phyloP scores from a whole-genome alignment of 352 stramenopile species.

The Pythium myriotylum region DNA sequence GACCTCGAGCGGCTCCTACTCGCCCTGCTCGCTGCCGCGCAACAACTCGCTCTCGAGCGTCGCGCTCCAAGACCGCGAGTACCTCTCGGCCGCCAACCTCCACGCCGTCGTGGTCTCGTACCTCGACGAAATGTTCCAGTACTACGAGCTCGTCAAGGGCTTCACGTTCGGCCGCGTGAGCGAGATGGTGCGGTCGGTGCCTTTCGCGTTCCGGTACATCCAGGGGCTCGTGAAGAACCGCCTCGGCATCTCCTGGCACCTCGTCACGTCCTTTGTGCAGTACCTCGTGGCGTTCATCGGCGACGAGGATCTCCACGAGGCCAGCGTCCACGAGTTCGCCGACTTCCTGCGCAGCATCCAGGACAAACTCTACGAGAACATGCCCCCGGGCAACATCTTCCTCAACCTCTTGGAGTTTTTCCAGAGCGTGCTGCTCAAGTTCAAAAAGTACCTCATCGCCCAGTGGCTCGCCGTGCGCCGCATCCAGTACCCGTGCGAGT shows the following conservation, averaged over 20 bases:
- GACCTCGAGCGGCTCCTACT: conserved; percentile 7
- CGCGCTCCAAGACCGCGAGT: conserved; percentile 31
- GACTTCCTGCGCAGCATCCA: conserved; percentile 52
- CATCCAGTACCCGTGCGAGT: conserved; percentile 77
- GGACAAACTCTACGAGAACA: conserved; percentile 27
- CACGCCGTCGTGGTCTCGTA: conserved; percentile 59
- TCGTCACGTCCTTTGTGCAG: conserved; percentile 63
- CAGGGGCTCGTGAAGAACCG: conserved; percentile 57
- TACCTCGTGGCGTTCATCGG: conserved; percentile 68
- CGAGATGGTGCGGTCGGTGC: conserved; percentile 61
- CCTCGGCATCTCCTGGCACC: conserved; percentile 63
- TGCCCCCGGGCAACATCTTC: conserved; percentile 58
- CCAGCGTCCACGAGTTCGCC: conserved; percentile 59
- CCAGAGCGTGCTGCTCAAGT: conserved; percentile 53
- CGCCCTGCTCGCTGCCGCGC: conserved; percentile 10
- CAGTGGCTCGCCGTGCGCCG: conserved; percentile 52
- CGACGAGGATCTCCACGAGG: conserved; percentile 76
- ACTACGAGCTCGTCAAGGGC: conserved; percentile 45
- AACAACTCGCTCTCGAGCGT: neutral
- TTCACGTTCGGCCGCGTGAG: conserved; percentile 63
- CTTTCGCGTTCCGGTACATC: conserved; percentile 68
- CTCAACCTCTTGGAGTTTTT: conserved; percentile 66
- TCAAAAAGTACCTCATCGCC: conserved; percentile 73
- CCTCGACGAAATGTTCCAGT: conserved; percentile 60
- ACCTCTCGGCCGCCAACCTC: conserved; percentile 47